phyloP scores from a whole-genome alignment of 345 rosid species.

The Aethionema arabicum region DNA sequence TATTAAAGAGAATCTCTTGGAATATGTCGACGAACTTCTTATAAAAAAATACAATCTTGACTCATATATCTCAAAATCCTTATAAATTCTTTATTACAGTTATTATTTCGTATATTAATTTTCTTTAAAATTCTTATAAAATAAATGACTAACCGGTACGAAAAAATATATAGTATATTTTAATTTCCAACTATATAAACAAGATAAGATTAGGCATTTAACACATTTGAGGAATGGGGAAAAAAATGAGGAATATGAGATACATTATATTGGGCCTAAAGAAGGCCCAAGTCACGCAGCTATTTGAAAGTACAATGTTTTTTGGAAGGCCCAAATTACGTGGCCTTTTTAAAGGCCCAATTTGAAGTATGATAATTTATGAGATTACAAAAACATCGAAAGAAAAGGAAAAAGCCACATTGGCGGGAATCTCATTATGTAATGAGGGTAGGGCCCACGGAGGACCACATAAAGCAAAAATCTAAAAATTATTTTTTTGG shows the following conservation, averaged over 20 bases:
- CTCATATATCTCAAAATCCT: no score
- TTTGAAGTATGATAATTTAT: background rate
- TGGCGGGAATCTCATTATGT: background rate
- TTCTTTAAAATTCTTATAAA: no score
- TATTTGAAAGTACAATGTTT: background rate
- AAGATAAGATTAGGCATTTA: background rate
- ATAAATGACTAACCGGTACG: no score
- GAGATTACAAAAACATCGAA: background rate
- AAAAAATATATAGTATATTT: background rate
- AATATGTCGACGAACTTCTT: no score
- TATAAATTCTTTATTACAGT: no score
- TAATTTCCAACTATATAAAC: no score
- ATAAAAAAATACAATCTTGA: no score
- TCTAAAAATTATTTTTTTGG: conserved; percentile 11
- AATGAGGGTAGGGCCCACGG: conserved; percentile 31
- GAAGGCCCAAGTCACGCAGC: background rate
- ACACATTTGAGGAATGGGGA: background rate
- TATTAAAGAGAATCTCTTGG: no score
- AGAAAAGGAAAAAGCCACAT: conserved; percentile 28
- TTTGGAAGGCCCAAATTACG: background rate
- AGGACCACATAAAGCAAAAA: conserved; percentile 24
- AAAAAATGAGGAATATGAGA: background rate
- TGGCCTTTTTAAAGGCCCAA: background rate
- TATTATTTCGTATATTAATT: no score
- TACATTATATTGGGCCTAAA: background rate